Evolutionary conservation across 2,329 filamentous ascomycete species (phyloP), one percentile per base, ranked within the genome.

Genomic region (Clathrospora elynae): DNA sequence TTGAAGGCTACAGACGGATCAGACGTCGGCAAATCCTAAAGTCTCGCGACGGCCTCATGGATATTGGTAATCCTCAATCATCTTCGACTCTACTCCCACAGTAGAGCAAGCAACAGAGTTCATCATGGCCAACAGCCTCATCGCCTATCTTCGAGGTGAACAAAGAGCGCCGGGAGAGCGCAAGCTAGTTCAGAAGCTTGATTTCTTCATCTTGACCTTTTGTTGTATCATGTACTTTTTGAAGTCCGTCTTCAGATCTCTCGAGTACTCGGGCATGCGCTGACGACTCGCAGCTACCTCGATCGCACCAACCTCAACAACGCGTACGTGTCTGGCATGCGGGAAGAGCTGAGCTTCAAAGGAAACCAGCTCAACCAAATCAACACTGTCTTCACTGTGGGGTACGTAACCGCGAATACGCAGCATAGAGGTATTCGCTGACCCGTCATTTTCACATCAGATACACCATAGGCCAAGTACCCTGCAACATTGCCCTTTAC

Each of bases 171-270:
- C 65, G 9, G 68, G 66, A 10, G 74, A 77, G 53, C 63, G 66
- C 20, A 72, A 71, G 45, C 65, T 84, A 16, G 68, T 84, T 5
- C 74, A 72, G 26, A 83, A 81, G 68, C 79, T 83, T 33, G 82
- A 84, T 59, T 84, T 83, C 55, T 84, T 84, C 67, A 84, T 84
- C 53, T 64, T 85, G 30, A 82, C 78, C 0, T 84, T 84, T 57
- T 84, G 82, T 64, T 85, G 81, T 57, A 58, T 85, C 6, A 70
- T 68, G 61, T 72, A 67, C 42, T 71, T 68, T 26, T 25, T 66
- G 8, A 58, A 61, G 28, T 51, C 67, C 41, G 12, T 41, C 12
- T 17, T 52, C 66, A 61, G 13, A 12, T 14, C 3, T 7, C 7
- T 3, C 11, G 8, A 29, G 17, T 4, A 6, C 11, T 24, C 6